Percentiles rank a stretch among this genome's conserved stretches.
These are phyloP conservation scores for Lycium ferocissimum DNA, from an alignment of 257 asterid species.

Conservation along the genomic window DNA sequence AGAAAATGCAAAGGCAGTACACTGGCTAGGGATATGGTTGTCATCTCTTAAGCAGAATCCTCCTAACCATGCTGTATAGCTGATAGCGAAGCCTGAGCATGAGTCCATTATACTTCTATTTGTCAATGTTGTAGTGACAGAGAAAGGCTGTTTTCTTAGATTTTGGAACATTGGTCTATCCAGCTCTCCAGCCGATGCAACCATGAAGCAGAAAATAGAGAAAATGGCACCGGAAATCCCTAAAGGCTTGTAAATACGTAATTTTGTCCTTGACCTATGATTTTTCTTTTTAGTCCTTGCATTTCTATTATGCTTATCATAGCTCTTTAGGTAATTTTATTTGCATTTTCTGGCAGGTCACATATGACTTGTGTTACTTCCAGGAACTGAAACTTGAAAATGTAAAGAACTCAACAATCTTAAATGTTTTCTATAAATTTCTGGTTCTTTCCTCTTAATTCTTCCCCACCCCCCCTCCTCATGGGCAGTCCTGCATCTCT, in stretches of 20 bases:
- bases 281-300: constrained; percentile 1
- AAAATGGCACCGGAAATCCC: neutral
- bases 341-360: constrained; percentile 10
- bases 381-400: neutral
- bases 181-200: neutral
- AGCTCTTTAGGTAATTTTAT: neutral
- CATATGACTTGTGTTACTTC: constrained; percentile 17
- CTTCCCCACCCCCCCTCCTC: neutral
- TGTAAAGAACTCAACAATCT: neutral
- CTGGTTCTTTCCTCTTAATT: constrained; percentile 20
- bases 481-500: neutral
- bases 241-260: neutral
- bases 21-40: neutral
- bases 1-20: neutral
- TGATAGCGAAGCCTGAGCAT: neutral
- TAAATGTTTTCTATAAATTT: neutral
- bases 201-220: constrained; percentile 24
- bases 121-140: constrained; percentile 20
- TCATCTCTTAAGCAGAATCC: constrained; percentile 23
- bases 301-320: neutral
- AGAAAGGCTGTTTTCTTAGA: constrained; percentile 1
- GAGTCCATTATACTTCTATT: constrained; percentile 6
- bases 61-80: neutral
- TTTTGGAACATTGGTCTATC: constrained; percentile 14
- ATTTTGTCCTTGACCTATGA: constrained; percentile 6